Base-by-base conservation (phyloP, 805 yeast species). In the Ogataea nitratoaversa region DNA sequence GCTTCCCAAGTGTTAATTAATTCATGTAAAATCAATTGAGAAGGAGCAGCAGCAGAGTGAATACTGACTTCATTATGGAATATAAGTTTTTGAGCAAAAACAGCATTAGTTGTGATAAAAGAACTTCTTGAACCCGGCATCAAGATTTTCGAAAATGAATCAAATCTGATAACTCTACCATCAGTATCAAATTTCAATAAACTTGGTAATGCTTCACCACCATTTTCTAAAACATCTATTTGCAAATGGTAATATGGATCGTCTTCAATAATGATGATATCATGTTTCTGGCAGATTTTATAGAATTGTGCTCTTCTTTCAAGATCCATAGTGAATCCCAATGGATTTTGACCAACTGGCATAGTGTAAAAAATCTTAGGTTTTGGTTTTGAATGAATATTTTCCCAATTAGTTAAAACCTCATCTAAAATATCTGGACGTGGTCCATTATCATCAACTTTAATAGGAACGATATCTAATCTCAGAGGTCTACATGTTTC, bases 261-360 rank as follows among this genome's bases (percentile, higher is more conserved):
- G 59, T 86, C 95, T 63, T 87, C 95, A 40, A 85, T 61, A 41
- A 86, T 79, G 24, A 87, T 56, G 40, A 86, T 57, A 60, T 85
- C 84, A 59, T 80, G 84, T 57, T 79, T 77, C 52, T 72, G 74
- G 39, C 85, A 79, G 36, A 86, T 54, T 28, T 69, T 67, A 55
- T 83, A 81, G 42, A 86, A 68, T 33, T 69, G 68, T 42, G 62
- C 55, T 59, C 88, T 76, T 52, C 88, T 70, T 47, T 73, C 76
- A 5, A 57, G 52, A 25, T 79, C 66, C 59, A 83, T 76, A 4
- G 83, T 75, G 14, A 81, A 71, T 7, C 95, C 95, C 13, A 89
- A 79, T 36, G 95, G 95, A 65, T 87, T 86, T 60, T 87, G 95
- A 34, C 95, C 95, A 11, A 88, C 79, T 31, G 85, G 78, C 57